A percentile compares a stretch with the other conserved stretches of the same genome.
These are phyloP conservation scores for Spathaspora gorwiae DNA, from an alignment of 805 yeast species.

Conservation along the genomic window DNA sequence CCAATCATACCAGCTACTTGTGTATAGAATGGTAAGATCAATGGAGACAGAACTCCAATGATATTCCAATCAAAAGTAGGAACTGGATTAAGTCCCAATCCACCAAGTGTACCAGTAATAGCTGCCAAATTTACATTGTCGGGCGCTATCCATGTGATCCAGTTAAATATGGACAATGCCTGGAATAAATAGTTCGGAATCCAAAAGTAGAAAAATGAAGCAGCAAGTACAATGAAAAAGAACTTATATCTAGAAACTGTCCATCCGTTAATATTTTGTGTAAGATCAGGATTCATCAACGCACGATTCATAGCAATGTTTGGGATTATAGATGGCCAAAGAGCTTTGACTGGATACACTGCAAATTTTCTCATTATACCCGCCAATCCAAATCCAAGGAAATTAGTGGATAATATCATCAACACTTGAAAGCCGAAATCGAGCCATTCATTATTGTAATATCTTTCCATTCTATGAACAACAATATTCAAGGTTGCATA, in stretches of 20 bases:
- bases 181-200: conserved; percentile 39
- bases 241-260: conserved; percentile 19
- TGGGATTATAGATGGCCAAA: conserved; percentile 27
- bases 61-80: conserved; percentile 53
- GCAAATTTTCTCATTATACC: conserved; percentile 24
- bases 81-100: conserved; percentile 52
- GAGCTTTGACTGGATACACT: conserved; percentile 19
- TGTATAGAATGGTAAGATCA: conserved; percentile 41
- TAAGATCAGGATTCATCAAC: conserved; percentile 18
- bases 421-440: conserved; percentile 21
- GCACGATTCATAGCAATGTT: conserved; percentile 27
- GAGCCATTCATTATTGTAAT: conserved; percentile 22
- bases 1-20: conserved; percentile 15
- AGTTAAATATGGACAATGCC: conserved; percentile 43
- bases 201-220: conserved; percentile 42
- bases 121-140: conserved; percentile 43
- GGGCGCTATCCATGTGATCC: conserved; percentile 60
- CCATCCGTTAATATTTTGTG: conserved; percentile 27
- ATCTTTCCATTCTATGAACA: conserved; percentile 16
- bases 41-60: conserved; percentile 20
- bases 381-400: conserved; percentile 26
- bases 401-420: conserved; percentile 18
- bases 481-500: conserved; percentile 28
- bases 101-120: conserved; percentile 44
- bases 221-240: conserved; percentile 13